Conservation (phyloP, 1,284 basidiomycete species). For the Apiotrichum siamense region DNA sequence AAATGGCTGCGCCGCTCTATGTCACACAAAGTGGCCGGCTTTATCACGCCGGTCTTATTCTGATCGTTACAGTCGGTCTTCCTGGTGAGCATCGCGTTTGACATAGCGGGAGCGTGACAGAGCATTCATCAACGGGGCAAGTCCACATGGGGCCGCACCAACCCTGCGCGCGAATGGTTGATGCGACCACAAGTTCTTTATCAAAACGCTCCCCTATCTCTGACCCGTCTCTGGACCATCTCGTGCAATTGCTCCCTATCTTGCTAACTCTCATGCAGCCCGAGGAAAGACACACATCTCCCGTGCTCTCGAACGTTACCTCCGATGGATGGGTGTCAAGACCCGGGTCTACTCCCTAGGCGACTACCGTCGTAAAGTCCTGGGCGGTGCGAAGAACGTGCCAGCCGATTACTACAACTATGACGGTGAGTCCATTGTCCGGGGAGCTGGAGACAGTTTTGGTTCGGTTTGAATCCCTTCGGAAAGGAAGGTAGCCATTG, state of each 20-base stretch:
- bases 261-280: conserved; percentile 53
- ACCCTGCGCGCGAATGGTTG: no score
- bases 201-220: background rate
- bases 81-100: conserved; percentile 57
- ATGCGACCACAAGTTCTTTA: no score
- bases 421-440: conserved; percentile 58
- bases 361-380: conserved; percentile 82
- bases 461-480: no score
- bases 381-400: conserved; percentile 80
- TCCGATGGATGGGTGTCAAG: conserved; percentile 96
- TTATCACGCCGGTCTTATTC: conserved; percentile 90
- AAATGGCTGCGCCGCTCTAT: conserved; percentile 86
- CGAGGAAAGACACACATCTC: conserved; percentile 97
- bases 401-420: conserved; percentile 84
- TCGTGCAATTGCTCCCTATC: no score
- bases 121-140: background rate
- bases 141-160: no score
- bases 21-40: conserved; percentile 66
- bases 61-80: conserved; percentile 84
- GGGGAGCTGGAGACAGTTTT: no score
- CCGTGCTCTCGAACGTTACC: conserved; percentile 87
- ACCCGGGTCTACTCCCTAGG: conserved; percentile 90
- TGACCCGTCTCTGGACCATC: background rate
- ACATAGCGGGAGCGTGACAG: no score
- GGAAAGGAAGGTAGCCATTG: no score